Percentiles rank a stretch among this genome's conserved stretches.
These are phyloP conservation scores for Botrytis fabae DNA, from an alignment of 2,329 filamentous ascomycete species.

Conservation along the genomic window DNA sequence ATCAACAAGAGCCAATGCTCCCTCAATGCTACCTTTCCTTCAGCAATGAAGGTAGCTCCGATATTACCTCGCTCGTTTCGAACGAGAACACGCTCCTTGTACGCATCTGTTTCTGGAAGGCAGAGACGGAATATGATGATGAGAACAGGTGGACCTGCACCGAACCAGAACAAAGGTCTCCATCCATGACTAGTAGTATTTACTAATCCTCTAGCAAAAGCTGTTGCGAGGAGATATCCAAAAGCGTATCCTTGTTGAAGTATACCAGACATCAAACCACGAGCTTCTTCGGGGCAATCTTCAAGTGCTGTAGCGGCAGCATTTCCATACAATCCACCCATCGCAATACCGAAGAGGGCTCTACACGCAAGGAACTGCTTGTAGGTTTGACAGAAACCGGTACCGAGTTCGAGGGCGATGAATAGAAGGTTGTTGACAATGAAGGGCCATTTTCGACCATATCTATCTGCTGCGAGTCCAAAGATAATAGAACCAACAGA, in stretches of 20 bases:
- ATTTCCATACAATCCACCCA: conserved; percentile 80
- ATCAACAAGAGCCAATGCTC: conserved; percentile 77
- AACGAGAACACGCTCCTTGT: conserved; percentile 64
- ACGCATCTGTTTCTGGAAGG: conserved; percentile 77
- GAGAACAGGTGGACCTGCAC: conserved; percentile 73
- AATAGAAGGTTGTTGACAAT: conserved; percentile 73
- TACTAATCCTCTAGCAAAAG: conserved; percentile 66
- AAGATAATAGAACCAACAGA: conserved; percentile 75
- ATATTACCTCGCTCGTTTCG: conserved; percentile 61
- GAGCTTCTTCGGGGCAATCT: conserved; percentile 49
- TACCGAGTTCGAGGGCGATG: conserved; percentile 68
- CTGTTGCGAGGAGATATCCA: conserved; percentile 76
- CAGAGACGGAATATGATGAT: conserved; percentile 78
- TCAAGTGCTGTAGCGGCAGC: conserved; percentile 78
- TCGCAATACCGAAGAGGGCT: conserved; percentile 75
- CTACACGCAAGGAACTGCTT: conserved; percentile 68
- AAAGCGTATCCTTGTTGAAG: conserved; percentile 80
- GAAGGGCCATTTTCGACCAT: conserved; percentile 80
- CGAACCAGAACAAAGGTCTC: conserved; percentile 89
- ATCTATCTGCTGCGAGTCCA: conserved; percentile 75
- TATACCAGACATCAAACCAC: conserved; percentile 80
- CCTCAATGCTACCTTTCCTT: conserved; percentile 76
- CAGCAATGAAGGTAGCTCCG: conserved; percentile 67
- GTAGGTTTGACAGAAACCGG: conserved; percentile 74
- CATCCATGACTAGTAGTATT: conserved; percentile 77